Conservation (phyloP, 129 eudicot genomes). For the Flaveria trinervia region DNA sequence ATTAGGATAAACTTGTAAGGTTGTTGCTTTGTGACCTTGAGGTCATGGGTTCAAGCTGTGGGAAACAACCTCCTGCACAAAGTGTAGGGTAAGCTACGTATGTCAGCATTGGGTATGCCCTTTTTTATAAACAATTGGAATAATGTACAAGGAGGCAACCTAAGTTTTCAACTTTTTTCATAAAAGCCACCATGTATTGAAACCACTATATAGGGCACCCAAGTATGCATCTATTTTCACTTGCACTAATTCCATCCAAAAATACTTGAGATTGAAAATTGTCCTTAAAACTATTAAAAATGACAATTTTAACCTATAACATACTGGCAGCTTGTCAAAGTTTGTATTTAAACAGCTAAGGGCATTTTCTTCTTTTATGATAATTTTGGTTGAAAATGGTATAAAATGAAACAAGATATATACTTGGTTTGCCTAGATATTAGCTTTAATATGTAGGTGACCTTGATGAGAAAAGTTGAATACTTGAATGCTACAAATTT, state of each 20-base stretch:
- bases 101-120: no score
- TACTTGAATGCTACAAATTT: not conserved
- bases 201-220: not conserved
- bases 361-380: not conserved
- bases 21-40: no score
- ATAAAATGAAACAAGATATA: not conserved
- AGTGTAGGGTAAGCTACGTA: no score
- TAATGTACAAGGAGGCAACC: not conserved
- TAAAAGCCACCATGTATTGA: not conserved
- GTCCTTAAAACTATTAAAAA: not conserved
- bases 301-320: not conserved
- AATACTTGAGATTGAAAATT: not conserved
- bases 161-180: not conserved
- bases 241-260: not conserved
- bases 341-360: not conserved
- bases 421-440: not conserved
- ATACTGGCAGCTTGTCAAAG: not conserved
- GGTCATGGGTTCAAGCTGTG: no score
- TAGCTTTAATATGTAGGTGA: not conserved
- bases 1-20: not conserved
- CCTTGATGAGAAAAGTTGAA: not conserved
- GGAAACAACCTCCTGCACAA: no score
- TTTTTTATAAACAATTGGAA: not conserved
- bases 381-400: not conserved
- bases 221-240: not conserved